phyloP scores from a whole-genome alignment of 2,329 filamentous ascomycete genomes.

The Scytalidium lignicola region DNA sequence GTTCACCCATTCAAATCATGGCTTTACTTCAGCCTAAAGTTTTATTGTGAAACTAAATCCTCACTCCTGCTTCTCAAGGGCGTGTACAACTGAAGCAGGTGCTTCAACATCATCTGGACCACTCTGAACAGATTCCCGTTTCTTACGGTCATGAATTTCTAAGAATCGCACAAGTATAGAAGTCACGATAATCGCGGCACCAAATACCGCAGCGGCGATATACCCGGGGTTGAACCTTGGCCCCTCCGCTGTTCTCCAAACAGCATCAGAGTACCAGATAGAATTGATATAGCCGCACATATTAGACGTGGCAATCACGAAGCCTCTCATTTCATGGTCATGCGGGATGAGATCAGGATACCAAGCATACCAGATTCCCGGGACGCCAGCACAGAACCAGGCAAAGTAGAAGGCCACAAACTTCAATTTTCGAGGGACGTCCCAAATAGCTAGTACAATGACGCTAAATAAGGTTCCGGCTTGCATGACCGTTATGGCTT shows the following conservation, averaged over 20 bases:
- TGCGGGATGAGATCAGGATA: conserved; percentile 21
- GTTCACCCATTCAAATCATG: too few species aligned
- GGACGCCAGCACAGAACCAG: conserved; percentile 27
- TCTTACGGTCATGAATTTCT: conserved; percentile 2
- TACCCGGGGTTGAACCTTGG: conserved; percentile 16
- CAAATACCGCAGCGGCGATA: conserved; percentile 10
- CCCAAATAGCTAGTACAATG: conserved; percentile 26
- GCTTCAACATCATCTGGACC: conserved; percentile 1
- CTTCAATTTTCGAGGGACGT: conserved; percentile 25
- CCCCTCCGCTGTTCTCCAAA: conserved; percentile 19
- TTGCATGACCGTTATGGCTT: conserved; percentile 19
- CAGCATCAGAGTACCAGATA: conserved; percentile 18
- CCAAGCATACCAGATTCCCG: conserved; percentile 29
- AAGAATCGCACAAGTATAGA: conserved; percentile 1
- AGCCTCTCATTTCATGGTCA: conserved; percentile 22
- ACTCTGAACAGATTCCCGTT: conserved; percentile 4
- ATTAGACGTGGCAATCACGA: conserved; percentile 17
- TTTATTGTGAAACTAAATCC: too few species aligned
- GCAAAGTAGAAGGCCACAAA: conserved; percentile 29
- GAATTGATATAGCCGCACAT: conserved; percentile 17
- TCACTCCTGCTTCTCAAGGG: too few species aligned
- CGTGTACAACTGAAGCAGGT: not conserved
- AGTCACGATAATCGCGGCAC: conserved; percentile 5
- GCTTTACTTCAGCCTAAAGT: too few species aligned
- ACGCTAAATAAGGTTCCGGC: conserved; percentile 19